Evolutionary conservation across 1,284 basidiomycete species (phyloP).

Genomic region (Rhodotorula glutinis): DNA sequence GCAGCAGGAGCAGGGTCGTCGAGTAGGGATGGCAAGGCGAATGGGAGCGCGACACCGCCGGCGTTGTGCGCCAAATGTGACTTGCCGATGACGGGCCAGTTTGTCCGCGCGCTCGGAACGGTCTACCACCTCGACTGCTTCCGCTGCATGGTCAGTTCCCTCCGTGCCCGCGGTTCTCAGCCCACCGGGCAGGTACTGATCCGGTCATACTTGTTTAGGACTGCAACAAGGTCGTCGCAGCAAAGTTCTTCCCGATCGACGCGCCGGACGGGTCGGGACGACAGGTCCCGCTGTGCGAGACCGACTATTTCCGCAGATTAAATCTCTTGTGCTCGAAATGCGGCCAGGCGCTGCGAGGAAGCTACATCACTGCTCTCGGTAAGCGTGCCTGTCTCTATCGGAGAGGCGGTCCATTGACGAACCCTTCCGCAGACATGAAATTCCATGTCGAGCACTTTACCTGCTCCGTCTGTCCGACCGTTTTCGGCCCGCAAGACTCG

Average conservation of each 20-base stretch:
- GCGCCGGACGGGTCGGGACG: slow-evolving; percentile 61
- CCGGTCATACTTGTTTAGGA: slow-evolving; percentile 60
- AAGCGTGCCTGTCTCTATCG: slow-evolving; percentile 51
- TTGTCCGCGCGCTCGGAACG: slow-evolving; percentile 89
- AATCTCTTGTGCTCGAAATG: slow-evolving; percentile 97
- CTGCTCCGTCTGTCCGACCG: slow-evolving; percentile 90
- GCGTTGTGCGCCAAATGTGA: slow-evolving; percentile 42
- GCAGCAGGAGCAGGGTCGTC: neutral
- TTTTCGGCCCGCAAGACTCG: slow-evolving; percentile 96
- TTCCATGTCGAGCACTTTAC: slow-evolving; percentile 99
- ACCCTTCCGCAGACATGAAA: slow-evolving; percentile 71
- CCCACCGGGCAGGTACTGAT: neutral
- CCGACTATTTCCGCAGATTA: slow-evolving; percentile 93
- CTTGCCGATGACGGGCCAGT: slow-evolving; percentile 57
- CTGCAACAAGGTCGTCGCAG: slow-evolving; percentile 91
- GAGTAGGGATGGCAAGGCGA: neutral
- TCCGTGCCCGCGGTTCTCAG: too few relatives aligned
- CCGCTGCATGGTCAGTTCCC: slow-evolving; percentile 75
- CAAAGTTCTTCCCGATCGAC: slow-evolving; percentile 98
- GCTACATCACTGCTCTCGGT: slow-evolving; percentile 99
- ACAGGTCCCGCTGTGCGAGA: slow-evolving; percentile 91
- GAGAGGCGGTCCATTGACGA: too few relatives aligned
- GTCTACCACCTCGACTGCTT: slow-evolving; percentile 97
- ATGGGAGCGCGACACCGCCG: neutral
- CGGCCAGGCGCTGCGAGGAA: slow-evolving; percentile 85